Base-by-base conservation (phyloP, 805 yeast genomes). In the Cyberlindnera samutprakarnensis region DNA sequence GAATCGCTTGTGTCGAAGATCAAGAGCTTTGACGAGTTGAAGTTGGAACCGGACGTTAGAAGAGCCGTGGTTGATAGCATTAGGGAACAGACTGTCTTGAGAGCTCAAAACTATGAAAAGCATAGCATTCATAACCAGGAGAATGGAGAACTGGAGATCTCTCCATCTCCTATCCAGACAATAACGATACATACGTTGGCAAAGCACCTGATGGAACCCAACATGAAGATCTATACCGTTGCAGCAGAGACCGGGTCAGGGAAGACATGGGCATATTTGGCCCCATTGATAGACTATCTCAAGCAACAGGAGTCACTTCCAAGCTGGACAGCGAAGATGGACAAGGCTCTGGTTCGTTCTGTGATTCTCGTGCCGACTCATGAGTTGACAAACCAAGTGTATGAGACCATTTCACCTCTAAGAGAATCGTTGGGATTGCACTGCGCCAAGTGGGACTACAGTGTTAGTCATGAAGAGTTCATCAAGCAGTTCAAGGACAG, bases 201-300 rank as follows among this genome's bases (percentile, higher is more conserved):
- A 2, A 46, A 51, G 27, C 35, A 42, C 7, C 37, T 62, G 12
- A 55, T 56, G 59, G 56, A 56, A 17, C 54, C 53, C 7, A 59
- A 65, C 37, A 46, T 76, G 30, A 75, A 76, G 42, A 69, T 78
- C 1, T 85, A 74, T 62, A 74, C 92, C 3, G 56, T 90, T 33
- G 96, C 97, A 1, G 95, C 96, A 3, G 97, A 92, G 53, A 90
- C 98, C 0, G 98, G 98, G 0, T 81, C 95, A 0, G 98, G 98
- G 7, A 90, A 90, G 52, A 90, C 98, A 0, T 76, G 95, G 77
- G 87, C 96, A 0, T 90, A 88, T 49, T 51, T 92, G 38, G 75
- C 82, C 0, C 88, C 95, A 0, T 41, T 90, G 22, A 41, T 88
- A 23, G 80, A 85, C 29, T 74, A 72, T 41, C 56, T 88, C 41